Base-by-base conservation (phyloP, 2,329 filamentous ascomycete genomes). In the Aspergillus sp. region DNA sequence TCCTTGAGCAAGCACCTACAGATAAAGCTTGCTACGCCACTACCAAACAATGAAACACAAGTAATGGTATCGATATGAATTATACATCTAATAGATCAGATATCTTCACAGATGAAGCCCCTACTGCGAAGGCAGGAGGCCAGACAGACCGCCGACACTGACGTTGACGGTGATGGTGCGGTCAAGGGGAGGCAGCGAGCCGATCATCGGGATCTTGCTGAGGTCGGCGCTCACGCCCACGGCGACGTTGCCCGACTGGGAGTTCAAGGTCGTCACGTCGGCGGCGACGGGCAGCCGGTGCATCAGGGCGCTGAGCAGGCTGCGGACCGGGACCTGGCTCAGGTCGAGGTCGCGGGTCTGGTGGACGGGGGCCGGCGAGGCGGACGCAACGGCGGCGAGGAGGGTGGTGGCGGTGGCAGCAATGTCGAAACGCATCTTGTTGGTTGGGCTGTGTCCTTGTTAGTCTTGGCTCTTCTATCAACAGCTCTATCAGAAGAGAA, bases 401-500 rank as follows among this genome's bases (percentile, higher is more conserved):
- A 45, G 23, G 43, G 43, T 31, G 25, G 29, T 25, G 29, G 43
- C 43, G 25, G 43, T 21, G 43, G 43, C 43, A 31, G 43, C 29
- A 25, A 45, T 32, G 6, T 45, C 43, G 43, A 45, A 32, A 45
- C 43, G 43, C 43, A 45, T 45, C n/a, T 25, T 45, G 43, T 32
- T 45, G 25, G 43, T 45, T n/a, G n/a, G 10, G 41, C 25, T 29
- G 9, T 29, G 9, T 29, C 11, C 7, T 10, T 29, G 25, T 29
- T 29, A 29, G 25, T 10, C n/a, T n/a, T 25, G 10, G 23, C 11
- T 29, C 25, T 10, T 29, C 11, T 7, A 3, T 2, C 7, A 29
- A 9, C n/a, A n/a, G n/a, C n/a, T n/a, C 25, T 10, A 29, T 29
- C 25, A 23, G 21, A 10, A 29, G 25, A 29, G 25, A 3, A 11